phyloP scores from a whole-genome alignment of 352 stramenopile species.

The Elongisporangium anandrum region DNA sequence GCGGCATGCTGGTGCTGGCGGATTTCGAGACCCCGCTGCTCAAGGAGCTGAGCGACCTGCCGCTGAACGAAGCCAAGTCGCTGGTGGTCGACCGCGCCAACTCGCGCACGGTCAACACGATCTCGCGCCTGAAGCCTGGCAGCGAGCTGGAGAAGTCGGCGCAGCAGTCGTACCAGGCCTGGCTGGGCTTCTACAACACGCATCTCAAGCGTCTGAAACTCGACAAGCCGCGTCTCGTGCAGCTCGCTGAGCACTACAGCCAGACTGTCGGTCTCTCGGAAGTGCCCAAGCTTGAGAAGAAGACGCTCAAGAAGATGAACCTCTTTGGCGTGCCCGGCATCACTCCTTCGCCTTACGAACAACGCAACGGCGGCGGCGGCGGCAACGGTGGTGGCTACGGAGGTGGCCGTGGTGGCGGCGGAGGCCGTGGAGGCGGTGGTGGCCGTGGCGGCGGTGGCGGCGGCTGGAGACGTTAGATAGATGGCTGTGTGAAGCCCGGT shows the following conservation, averaged over 20 bases:
- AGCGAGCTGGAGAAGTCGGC: conserved; percentile 72
- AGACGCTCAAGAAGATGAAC: conserved; percentile 79
- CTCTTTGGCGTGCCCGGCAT: conserved; percentile 79
- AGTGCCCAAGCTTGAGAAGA: conserved; percentile 84
- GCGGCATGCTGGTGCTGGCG: conserved; percentile 77
- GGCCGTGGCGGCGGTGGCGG: conserved; percentile 5
- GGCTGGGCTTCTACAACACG: conserved; percentile 94
- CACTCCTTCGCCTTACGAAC: conserved; percentile 33
- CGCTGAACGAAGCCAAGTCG: conserved; percentile 29
- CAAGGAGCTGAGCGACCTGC: conserved; percentile 65
- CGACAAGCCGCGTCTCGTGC: conserved; percentile 52
- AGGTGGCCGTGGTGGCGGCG: conserved; percentile 4
- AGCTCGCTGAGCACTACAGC: conserved; percentile 63
- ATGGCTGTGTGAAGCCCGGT: not conserved
- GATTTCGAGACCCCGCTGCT: conserved; percentile 82
- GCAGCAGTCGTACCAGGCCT: conserved; percentile 91
- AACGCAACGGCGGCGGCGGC: conserved; percentile 12
- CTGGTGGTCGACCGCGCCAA: conserved; percentile 12
- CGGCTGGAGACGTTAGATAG: conserved; percentile 4
- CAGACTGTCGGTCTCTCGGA: conserved; percentile 53
- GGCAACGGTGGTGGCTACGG: conserved; percentile 4
- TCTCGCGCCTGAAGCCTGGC: conserved; percentile 33
- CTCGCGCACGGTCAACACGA: conserved; percentile 22
- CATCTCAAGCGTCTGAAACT: conserved; percentile 52
- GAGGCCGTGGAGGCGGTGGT: conserved; percentile 7